Percentiles rank a stretch among this genome's conserved stretches.
phyloP scores from a whole-genome alignment of 2,329 filamentous ascomycete species.

The Tothia fuscella region DNA sequence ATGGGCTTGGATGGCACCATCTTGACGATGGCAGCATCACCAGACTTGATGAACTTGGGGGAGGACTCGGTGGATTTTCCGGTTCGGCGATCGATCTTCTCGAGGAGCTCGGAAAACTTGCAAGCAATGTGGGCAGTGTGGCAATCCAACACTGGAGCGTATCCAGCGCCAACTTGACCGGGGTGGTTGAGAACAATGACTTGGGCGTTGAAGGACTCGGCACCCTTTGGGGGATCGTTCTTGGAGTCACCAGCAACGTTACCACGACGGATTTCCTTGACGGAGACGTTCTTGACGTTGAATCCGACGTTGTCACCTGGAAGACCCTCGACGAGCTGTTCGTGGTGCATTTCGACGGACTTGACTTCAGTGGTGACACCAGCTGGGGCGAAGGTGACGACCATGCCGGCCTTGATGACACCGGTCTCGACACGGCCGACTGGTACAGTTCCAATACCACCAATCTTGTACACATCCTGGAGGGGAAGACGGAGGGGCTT shows the following conservation, averaged over 20 bases:
- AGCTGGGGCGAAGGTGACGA: constrained; percentile 97
- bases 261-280: constrained; percentile 99
- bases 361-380: constrained; percentile 99
- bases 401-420: constrained; percentile 77
- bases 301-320: constrained; percentile 99
- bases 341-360: constrained; percentile 99
- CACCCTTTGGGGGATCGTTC: constrained; percentile 88
- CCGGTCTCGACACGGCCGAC: constrained; percentile 99
- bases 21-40: constrained; percentile 99
- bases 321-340: constrained; percentile 88
- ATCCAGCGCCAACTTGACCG: constrained; percentile 97
- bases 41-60: constrained; percentile 99
- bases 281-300: constrained; percentile 99
- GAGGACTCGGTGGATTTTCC: constrained; percentile 85
- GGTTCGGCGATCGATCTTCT: constrained; percentile 99
- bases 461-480: constrained; percentile 99
- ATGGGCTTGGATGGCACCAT: constrained; percentile 99
- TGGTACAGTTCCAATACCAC: constrained; percentile 98
- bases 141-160: constrained; percentile 98
- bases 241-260: constrained; percentile 99
- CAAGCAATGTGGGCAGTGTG: constrained; percentile 99
- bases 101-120: constrained; percentile 98
- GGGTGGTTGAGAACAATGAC: constrained; percentile 99
- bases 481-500: constrained; percentile 99
- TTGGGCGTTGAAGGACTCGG: constrained; percentile 96